Evolutionary conservation across 2,329 filamentous ascomycete genomes (phyloP).

Genomic region (Colletotrichum sp.): DNA sequence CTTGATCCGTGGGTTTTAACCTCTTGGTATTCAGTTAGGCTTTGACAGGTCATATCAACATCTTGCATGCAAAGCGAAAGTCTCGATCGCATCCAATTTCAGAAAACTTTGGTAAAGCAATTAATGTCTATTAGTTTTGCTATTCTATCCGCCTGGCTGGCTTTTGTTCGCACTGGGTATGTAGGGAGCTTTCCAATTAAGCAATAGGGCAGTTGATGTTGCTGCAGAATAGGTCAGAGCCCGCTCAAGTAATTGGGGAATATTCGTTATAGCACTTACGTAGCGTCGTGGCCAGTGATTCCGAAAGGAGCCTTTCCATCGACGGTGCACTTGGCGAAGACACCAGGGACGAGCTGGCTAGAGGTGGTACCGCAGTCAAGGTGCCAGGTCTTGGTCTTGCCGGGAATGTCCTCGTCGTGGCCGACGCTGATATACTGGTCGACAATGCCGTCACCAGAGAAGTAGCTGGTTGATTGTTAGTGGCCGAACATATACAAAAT

Average conservation of each 20-base stretch:
- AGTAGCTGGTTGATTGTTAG: neutral
- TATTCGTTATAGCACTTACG: neutral
- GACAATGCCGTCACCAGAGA: neutral
- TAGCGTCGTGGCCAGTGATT: neutral
- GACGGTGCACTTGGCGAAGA: constrained; percentile 9
- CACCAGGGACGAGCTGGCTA: neutral
- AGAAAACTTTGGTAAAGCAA: neutral
- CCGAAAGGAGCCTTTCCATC: neutral
- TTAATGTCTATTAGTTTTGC: neutral
- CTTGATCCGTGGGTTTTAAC: neutral
- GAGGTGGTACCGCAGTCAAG: constrained; percentile 11
- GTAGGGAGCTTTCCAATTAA: neutral
- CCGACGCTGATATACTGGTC: constrained; percentile 2
- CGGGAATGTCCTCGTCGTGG: neutral
- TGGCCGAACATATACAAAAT: neutral
- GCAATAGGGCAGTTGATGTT: constrained; percentile 11
- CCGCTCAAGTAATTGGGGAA: neutral
- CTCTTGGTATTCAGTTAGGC: neutral
- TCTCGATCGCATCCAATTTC: neutral
- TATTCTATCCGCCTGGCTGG: neutral
- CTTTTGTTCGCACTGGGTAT: neutral
- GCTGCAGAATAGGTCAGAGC: neutral
- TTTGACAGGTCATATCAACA: neutral
- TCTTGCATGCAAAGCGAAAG: neutral
- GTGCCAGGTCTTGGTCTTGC: neutral